These are phyloP conservation scores for Allomyces macrogynus DNA, from an alignment of 192 early-diverging fungal genomes.

Conservation along the genomic window DNA sequence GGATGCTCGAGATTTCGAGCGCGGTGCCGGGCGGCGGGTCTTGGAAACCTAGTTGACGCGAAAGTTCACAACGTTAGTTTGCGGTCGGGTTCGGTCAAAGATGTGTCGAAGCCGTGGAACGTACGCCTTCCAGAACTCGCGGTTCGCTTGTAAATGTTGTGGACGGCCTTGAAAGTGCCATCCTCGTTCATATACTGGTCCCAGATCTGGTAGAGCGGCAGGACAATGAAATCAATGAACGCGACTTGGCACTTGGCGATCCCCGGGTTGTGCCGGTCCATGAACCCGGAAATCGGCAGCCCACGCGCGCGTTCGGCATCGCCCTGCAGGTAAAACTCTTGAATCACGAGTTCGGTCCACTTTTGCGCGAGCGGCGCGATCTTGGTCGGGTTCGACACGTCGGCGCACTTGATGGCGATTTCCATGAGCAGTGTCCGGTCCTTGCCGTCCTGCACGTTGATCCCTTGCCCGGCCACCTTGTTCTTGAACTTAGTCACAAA, in stretches of 20 bases:
- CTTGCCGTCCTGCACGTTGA: constrained; percentile 19
- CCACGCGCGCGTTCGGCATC: constrained; percentile 25
- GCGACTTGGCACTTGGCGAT: constrained; percentile 36
- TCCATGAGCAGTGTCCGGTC: constrained; percentile 23
- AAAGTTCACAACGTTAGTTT: too few relatives aligned
- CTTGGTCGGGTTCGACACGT: constrained; percentile 33
- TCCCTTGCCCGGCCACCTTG: constrained; percentile 15
- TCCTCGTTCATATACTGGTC: constrained; percentile 20
- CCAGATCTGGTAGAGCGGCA: constrained; percentile 32
- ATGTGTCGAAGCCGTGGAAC: too few relatives aligned
- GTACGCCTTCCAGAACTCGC: constrained; percentile 16
- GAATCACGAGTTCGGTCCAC: constrained; percentile 34
- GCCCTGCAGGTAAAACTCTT: constrained; percentile 36
- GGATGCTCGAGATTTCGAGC: background rate
- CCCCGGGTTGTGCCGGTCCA: constrained; percentile 28
- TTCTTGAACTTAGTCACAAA: constrained; percentile 38
- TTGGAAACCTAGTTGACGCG: background rate
- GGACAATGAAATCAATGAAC: constrained; percentile 38
- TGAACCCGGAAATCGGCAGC: constrained; percentile 26
- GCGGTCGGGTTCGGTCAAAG: too few relatives aligned
- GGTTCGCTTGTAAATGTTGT: constrained; percentile 9
- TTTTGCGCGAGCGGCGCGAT: constrained; percentile 17
- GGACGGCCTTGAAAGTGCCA: constrained; percentile 7
- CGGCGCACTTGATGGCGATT: constrained; percentile 36
- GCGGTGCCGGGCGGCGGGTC: background rate